phyloP scores from a whole-genome alignment of 768 basidiomycete species.

The Serpula lacrymans region DNA sequence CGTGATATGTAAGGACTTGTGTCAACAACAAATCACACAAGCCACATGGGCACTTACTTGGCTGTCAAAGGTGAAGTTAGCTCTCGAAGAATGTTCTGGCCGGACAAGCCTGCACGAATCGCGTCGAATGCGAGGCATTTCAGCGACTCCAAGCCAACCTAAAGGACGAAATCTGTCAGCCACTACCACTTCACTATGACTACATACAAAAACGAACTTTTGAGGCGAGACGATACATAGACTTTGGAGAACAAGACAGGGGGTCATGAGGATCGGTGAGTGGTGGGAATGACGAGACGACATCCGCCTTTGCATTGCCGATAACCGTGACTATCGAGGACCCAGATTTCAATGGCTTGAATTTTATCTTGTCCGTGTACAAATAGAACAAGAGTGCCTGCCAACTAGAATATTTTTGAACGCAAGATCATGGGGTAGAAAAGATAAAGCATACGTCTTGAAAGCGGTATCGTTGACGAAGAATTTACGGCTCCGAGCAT shows the following conservation, averaged over 20 bases:
- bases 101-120: conserved; percentile 15
- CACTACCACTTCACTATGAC: no score
- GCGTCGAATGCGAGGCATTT: conserved; percentile 14
- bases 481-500: conserved; percentile 21
- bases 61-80: conserved; percentile 16
- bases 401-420: conserved; percentile 19
- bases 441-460: conserved; percentile 16
- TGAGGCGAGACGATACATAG: conserved; percentile 31
- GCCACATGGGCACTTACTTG: conserved; percentile 17
- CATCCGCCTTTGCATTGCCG: no score
- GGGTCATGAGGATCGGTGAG: background rate
- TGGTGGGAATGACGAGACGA: no score
- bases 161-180: no score
- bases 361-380: conserved; percentile 27
- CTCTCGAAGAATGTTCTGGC: conserved; percentile 21
- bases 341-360: conserved; percentile 21
- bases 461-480: conserved; percentile 26
- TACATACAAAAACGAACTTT: conserved; percentile 20
- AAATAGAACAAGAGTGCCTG: conserved; percentile 29
- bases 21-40: no score
- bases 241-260: conserved; percentile 27
- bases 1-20: no score
- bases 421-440: background rate
- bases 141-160: conserved; percentile 19
- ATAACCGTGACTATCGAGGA: no score